Base-by-base conservation (phyloP, 2,329 filamentous ascomycete species). In the Knufia petricola region DNA sequence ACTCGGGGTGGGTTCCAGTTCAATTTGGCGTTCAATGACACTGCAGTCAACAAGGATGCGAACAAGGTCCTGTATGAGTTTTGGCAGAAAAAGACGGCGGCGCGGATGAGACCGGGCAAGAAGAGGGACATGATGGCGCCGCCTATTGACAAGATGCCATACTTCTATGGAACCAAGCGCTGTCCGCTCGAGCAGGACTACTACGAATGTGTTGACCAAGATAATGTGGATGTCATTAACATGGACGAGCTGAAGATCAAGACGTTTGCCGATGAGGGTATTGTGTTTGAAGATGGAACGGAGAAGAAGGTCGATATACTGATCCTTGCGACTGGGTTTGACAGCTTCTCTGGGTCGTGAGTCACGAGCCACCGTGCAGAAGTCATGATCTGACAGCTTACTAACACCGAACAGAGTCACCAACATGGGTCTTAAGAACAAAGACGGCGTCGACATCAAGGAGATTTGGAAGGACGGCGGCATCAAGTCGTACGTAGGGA, bases 61-160 rank as follows among this genome's bases (percentile, higher is more conserved):
- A 82, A 81, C 54, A 60, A 67, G n/a, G 66, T 69, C 42, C 64
- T 69, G 0, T 81, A 80, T 55, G 64, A 72, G 2, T 78, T 79
- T 58, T 80, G 77, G 74, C 66, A 65, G 1, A 67, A 69, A 52
- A 78, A 77, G 61, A 71, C 68, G 0, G 68, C 74, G 1, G 64
- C 61, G 7, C 66, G 77, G 2, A 70, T 82, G 36, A 62, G 64
- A 0, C 72, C 81, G 52, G 67, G 73, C 0, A 62, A 60, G 28
- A 71, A 72, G 59, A 60, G 69, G 34, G 72, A 79, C 13, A 49
- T 79, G 1, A 65, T 81, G 10, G 77, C 75, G 0, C 79, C 78
- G 0, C 52, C 65, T 4, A 2, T 38, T 4, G 44, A 46, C n/a
- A 61, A 74, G 39, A 71, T 69, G 61, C 76, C 71, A 1, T 73